Conservation (phyloP, 2,329 filamentous ascomycete genomes). For the Penicillium griseofulvum region DNA sequence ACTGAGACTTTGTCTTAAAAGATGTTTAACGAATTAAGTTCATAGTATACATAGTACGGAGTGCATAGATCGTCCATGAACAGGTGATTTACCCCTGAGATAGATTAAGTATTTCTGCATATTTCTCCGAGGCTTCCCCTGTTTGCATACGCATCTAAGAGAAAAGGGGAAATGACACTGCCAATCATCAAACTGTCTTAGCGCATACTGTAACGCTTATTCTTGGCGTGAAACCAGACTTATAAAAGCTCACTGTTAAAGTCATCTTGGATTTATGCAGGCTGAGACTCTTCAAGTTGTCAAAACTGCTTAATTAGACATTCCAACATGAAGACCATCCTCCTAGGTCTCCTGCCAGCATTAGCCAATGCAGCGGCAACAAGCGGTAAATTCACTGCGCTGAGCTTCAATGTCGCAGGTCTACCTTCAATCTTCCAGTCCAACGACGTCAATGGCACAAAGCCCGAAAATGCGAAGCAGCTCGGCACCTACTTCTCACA, state of each 20-base stretch:
- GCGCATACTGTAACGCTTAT: neutral
- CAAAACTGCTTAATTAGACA: too few relatives aligned
- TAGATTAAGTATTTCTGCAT: neutral
- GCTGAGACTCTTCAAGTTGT: neutral
- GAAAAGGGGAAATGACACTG: neutral
- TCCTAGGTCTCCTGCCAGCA: conserved; percentile 4
- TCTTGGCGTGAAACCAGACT: neutral
- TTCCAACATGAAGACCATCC: conserved; percentile 6
- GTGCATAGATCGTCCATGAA: too few relatives aligned
- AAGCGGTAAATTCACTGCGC: conserved; percentile 50
- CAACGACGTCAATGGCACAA: conserved; percentile 63
- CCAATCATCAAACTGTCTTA: neutral
- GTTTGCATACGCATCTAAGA: neutral
- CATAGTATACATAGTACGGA: too few relatives aligned
- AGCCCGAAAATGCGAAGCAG: conserved; percentile 54
- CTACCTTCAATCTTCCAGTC: conserved; percentile 54
- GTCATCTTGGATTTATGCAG: neutral
- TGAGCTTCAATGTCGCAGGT: conserved; percentile 61
- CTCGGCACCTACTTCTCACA: conserved; percentile 59
- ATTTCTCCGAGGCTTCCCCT: neutral
- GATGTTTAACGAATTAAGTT: neutral
- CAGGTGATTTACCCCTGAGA: too few relatives aligned
- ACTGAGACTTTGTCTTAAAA: neutral
- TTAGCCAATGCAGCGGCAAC: conserved; percentile 20
- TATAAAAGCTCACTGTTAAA: neutral